phyloP scores from a whole-genome alignment of 176 grass and related monocot species.

The Canna indica region DNA sequence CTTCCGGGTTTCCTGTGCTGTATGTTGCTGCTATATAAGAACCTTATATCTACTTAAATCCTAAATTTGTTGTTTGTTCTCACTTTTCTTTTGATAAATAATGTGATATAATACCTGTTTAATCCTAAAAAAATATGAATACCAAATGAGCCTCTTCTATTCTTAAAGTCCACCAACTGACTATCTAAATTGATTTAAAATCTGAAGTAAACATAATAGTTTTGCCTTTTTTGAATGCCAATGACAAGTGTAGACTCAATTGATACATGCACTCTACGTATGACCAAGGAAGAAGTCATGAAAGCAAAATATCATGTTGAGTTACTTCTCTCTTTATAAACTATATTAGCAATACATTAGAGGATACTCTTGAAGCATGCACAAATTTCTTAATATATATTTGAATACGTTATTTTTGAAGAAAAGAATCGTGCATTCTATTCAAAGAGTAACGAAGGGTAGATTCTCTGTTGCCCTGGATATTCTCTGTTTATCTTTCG shows the following conservation, averaged over 20 bases:
- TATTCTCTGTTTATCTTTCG: no score
- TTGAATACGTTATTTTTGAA: neutral
- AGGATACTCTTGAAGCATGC: no score
- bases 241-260: no score
- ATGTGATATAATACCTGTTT: neutral
- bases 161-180: neutral
- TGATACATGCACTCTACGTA: no score
- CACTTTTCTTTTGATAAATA: neutral
- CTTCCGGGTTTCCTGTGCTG: constrained; percentile 29
- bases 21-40: constrained; percentile 27
- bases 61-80: neutral
- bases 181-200: neutral
- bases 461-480: neutral
- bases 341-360: no score
- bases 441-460: neutral
- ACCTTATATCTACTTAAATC: neutral
- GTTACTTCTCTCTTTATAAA: no score
- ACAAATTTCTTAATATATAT: neutral
- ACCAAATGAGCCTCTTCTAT: neutral
- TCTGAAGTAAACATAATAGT: no score
- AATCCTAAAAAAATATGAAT: neutral
- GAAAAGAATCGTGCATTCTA: no score
- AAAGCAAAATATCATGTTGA: no score
- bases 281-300: no score
- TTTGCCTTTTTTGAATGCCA: no score